Evolutionary conservation across 176 grass and related monocot species (phyloP), one percentile per base, ranked within the genome.

Genomic region (Areca catechu): DNA sequence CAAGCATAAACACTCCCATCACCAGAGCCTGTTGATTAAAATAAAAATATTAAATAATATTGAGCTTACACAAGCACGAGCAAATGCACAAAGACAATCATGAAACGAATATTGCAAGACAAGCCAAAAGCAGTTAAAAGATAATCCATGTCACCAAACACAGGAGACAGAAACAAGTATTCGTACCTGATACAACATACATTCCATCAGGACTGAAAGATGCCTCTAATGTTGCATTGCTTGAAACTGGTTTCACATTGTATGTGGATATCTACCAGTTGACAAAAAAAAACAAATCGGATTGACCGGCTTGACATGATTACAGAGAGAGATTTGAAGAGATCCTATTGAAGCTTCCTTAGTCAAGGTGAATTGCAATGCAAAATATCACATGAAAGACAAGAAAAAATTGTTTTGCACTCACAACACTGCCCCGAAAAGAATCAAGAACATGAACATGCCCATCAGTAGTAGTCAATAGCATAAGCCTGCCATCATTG

Each of bases 131-230:
- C 34, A 43, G 34, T 43, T 14, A 14, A 54, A 72, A 56, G 25
- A 56, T 10, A 10, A 21, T n/a, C 7, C 0, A 0, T 37, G 56
- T 16, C 66, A 22, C 49, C 50, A 74, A 51, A 14, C 22, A 12
- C 49, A 62, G 57, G 4, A 0, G 5, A 3, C 47, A 20, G 64
- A 62, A 5, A 16, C 28, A 59, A 15, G 9, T n/a, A 51, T 61
- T 28, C 53, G 77, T 54, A 91, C 93, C 93, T 73, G 87, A 88
- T 77, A 97, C 66, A 49, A 88, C 68, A 85, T 91, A 86, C 68
- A 82, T 87, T 75, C 86, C 93, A 70, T 97, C 93, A 67, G 87
- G 93, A 76, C 93, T 97, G 50, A 97, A 97, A 48, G 93, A 91
- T 59, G 93, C 93, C 66, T 97, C 93, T 55, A 97, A 60, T 23